phyloP scores from a whole-genome alignment of 2,329 filamentous ascomycete species.

The Trichophyton simii region DNA sequence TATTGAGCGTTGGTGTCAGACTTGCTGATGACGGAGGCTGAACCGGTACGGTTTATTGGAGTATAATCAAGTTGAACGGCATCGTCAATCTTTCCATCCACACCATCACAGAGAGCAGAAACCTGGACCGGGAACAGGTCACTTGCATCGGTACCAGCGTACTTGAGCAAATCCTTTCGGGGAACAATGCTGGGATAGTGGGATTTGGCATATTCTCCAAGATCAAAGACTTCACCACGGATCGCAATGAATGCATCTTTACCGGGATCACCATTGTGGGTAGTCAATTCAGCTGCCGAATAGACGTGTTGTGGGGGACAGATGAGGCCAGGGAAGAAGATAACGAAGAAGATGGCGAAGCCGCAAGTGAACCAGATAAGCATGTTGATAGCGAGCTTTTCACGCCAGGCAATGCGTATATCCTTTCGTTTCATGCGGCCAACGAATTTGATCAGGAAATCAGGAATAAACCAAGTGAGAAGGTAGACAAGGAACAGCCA shows the following conservation, averaged over 20 bases:
- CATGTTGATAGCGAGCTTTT: conserved; percentile 96
- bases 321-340: conserved; percentile 74
- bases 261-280: conserved; percentile 58
- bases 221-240: conserved; percentile 78
- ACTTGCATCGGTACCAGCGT: conserved; percentile 79
- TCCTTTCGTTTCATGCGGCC: conserved; percentile 88
- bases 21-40: conserved; percentile 50
- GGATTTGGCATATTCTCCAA: conserved; percentile 56
- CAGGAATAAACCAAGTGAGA: conserved; percentile 78
- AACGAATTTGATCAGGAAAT: conserved; percentile 62
- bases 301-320: conserved; percentile 87
- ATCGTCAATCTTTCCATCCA: conserved; percentile 46
- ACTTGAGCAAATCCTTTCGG: conserved; percentile 55
- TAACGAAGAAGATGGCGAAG: conserved; percentile 73
- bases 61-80: conserved; percentile 77
- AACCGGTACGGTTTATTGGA: conserved; percentile 59
- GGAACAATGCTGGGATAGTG: conserved; percentile 66
- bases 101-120: conserved; percentile 75
- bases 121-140: conserved; percentile 88
- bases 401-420: conserved; percentile 83
- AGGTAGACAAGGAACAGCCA: conserved; percentile 78
- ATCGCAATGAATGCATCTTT: conserved; percentile 61
- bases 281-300: conserved; percentile 61
- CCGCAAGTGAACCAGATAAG: conserved; percentile 84
- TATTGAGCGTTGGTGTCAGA: conserved; percentile 65